phyloP scores from a whole-genome alignment of 208 protist genomes.

The Acanthamoeba culbertsoni region DNA sequence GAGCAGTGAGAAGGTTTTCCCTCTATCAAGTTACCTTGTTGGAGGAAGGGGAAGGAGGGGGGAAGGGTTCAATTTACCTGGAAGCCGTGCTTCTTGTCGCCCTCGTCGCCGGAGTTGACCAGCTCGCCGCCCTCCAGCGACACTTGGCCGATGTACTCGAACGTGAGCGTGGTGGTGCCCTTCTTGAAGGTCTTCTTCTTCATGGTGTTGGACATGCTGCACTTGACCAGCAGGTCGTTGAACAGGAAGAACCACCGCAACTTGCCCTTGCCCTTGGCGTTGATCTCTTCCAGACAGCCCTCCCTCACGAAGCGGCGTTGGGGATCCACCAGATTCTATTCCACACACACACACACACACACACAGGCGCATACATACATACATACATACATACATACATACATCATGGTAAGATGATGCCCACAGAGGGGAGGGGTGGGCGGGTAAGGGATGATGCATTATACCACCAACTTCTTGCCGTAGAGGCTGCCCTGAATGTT shows the following conservation, averaged over 20 bases:
- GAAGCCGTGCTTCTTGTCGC: slow-evolving; percentile 12
- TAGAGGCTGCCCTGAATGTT: not conserved
- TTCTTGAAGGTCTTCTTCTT: slow-evolving; percentile 30
- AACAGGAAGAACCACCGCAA: slow-evolving; percentile 45
- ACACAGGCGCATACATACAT: not conserved
- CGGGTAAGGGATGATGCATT: not conserved
- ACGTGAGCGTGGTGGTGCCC: not conserved
- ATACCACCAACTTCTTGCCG: slow-evolving; percentile 27
- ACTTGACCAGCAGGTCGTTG: not conserved
- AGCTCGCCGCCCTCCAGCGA: not conserved
- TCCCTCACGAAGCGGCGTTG: slow-evolving; percentile 12
- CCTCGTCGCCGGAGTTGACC: not conserved
- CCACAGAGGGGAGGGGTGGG: not conserved
- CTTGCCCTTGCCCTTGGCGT: slow-evolving; percentile 31
- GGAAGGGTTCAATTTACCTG: not conserved
- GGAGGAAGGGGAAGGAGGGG: not conserved
- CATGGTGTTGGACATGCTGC: slow-evolving; percentile 42
- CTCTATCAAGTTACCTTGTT: too few species aligned
- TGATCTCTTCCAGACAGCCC: not conserved
- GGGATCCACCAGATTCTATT: slow-evolving; percentile 5
- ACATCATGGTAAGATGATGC: too few species aligned
- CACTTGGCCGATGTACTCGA: not conserved
- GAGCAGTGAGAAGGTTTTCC: too few species aligned
- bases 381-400: too few species aligned
- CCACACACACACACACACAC: not conserved